These are phyloP conservation scores for Hypomontagnella submonticulosa DNA, from an alignment of 495 filamentous ascomycete species.

Conservation along the genomic window DNA sequence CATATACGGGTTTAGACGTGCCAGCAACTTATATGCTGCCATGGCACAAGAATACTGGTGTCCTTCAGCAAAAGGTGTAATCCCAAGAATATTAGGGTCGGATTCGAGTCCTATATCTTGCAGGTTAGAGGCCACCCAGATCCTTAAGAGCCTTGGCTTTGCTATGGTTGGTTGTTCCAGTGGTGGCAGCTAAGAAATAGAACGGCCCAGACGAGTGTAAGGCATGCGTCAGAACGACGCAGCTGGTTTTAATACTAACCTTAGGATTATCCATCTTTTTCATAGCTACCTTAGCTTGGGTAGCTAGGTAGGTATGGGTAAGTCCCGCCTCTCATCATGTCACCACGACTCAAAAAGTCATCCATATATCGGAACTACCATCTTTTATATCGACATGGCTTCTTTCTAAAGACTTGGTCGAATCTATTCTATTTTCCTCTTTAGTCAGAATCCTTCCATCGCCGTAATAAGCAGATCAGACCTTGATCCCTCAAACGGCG, in stretches of 20 bases:
- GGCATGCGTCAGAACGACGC: conserved; percentile 39
- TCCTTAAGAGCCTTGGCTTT: conserved; percentile 14
- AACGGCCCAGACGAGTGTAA: conserved; percentile 37
- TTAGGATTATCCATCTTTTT: conserved; percentile 8
- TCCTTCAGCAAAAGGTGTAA: neutral
- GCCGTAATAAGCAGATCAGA: neutral
- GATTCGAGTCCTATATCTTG: conserved; percentile 5
- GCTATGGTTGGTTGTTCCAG: conserved; percentile 20
- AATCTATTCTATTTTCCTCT: conserved; percentile 8
- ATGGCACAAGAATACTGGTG: neutral
- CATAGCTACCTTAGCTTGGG: conserved; percentile 7
- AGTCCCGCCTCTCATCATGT: conserved; percentile 26
- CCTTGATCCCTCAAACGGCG: conserved; percentile 9
- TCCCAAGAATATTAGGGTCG: neutral
- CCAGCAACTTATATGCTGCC: too few species aligned
- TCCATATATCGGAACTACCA: conserved; percentile 18
- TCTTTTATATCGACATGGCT: conserved; percentile 9
- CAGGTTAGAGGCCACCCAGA: neutral
- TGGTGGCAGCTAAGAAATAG: conserved; percentile 23
- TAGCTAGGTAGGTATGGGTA: conserved; percentile 6
- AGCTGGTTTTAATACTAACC: conserved; percentile 19
- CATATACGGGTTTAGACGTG: too few species aligned
- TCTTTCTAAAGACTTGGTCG: conserved; percentile 4
- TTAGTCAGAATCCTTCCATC: neutral
- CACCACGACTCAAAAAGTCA: conserved; percentile 19